Base-by-base conservation (phyloP, 2,329 filamentous ascomycete genomes). In the Hortaea sp. region DNA sequence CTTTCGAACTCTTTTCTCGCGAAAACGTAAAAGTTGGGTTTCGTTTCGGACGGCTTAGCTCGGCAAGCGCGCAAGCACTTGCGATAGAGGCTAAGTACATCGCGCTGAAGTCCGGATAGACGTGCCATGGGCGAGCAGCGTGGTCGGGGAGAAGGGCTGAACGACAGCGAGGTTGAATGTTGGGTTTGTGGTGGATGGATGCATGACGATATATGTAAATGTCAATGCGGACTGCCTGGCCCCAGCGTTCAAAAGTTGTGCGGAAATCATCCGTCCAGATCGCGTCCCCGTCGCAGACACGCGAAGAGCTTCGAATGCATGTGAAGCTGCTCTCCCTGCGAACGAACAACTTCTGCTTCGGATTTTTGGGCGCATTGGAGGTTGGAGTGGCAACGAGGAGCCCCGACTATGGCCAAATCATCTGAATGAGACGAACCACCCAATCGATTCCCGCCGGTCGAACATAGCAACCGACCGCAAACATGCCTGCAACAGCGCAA, bases 31-130 rank as follows among this genome's bases (percentile, higher is more conserved):
- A 64, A 65, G 46, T 65, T 62, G 2, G 55, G 51, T 10, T 60
- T 54, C 6, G 48, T 54, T 2, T 48, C 45, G 57, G 69, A 63
- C 42, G 89, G 88, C 66, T 98, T 97, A 60, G 81, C 82, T 49
- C 83, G 79, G 49, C 84, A 81, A 60, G 85, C 86, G 49, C 89
- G 79, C 28, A 98, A 71, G 59, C 90, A 97, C 62, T 81, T 78
- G 48, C 90, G 81, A 65, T 97, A 98, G 10, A 98, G 77, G 31
- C 81, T 75, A 43, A 97, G 67, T 3, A 95, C 90, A 60, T 95
- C 88, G 58, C 79, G 83, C 64, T 97, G 90, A n/a, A 97, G 73
- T 32, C 92, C 92, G 6, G 89, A 94, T 28, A 89, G 72, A 57
- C 80, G 76, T 20, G 60, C 53, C 62, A 65, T 65, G 27, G 11